Evolutionary conservation across 495 filamentous ascomycete genomes (phyloP), one percentile per base, ranked within the genome.

Genomic region (Xylaria longipes): DNA sequence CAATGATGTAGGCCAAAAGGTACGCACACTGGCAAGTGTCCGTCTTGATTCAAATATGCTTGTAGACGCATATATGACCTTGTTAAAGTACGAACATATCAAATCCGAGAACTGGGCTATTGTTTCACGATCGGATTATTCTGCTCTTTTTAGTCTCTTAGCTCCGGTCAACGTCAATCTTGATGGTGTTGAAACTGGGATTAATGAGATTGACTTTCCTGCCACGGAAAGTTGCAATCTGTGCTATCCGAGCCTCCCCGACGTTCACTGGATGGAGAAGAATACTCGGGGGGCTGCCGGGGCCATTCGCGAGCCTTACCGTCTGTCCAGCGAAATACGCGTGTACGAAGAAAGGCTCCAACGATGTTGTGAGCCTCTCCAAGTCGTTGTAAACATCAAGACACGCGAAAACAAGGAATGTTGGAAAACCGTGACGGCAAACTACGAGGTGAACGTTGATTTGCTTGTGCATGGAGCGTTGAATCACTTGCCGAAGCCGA

Each of bases 91-190:
- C 39, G 29, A 41, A 56, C 48, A 37, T 1, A 29, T 29, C 12
- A 25, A 29, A n/a, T n/a, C 37, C 29, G 29, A 66, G 0, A 12
- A 52, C 5, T 71, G 69, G 69, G 52, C 61, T 14, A 11, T 65
- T 50, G 61, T 71, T 27, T 48, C 39, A 17, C 48, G 61, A 17
- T 60, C 61, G 2, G 69, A 71, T 43, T 66, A 71, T 31, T 57
- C 69, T 58, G 50, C 69, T 64, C 62, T 71, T 41, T 71, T 71
- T 63, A 31, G n/a, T 33, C 69, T 71, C 3, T 60, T 71, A 25
- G 69, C 69, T n/a, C 52, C 69, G 1, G 62, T 71, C 61, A 71
- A 71, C 62, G 29, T 71, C 20, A 71, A 66, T n/a, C 62, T 71
- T 20, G 14, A 35, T 48, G 48, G 9, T 11, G 46, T 60, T 60